Conservation (phyloP, 352 stramenopile species). For the Phytophthora citricola region DNA sequence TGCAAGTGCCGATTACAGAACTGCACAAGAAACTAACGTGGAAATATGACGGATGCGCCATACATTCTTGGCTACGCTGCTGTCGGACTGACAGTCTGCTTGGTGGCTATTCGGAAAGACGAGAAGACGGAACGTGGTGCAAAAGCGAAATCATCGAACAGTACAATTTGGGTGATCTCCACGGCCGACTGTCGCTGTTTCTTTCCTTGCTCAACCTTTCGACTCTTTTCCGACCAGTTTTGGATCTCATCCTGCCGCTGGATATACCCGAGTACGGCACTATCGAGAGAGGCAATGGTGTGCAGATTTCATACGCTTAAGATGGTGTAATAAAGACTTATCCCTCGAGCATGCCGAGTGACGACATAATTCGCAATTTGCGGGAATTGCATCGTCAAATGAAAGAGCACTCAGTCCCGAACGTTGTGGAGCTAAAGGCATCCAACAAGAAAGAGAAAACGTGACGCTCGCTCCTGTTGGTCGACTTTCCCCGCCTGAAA, state of each 20-base stretch:
- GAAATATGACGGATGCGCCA: conserved; percentile 34
- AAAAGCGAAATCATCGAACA: conserved; percentile 29
- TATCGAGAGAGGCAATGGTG: conserved; percentile 14
- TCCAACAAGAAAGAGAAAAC: conserved; percentile 14
- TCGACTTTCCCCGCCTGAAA: conserved; percentile 8
- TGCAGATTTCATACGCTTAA: conserved; percentile 19
- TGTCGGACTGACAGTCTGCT: conserved; percentile 27
- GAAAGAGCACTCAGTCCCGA: conserved; percentile 10
- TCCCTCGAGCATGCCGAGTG: conserved; percentile 14
- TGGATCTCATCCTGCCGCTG: conserved; percentile 11
- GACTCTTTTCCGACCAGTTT: conserved; percentile 27
- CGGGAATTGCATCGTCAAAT: conserved; percentile 16
- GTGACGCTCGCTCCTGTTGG: conserved; percentile 15
- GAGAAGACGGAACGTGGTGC: conserved; percentile 9
- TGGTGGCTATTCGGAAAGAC: conserved; percentile 26
- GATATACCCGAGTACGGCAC: conserved; percentile 8
- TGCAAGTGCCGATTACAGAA: conserved; percentile 28
- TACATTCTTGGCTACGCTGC: conserved; percentile 42
- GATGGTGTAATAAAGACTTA: conserved; percentile 24
- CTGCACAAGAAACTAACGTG: conserved; percentile 34
- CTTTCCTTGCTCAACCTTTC: conserved; percentile 38
- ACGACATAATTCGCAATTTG: conserved; percentile 16
- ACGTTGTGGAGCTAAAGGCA: conserved; percentile 19
- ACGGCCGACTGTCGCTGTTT: conserved; percentile 28
- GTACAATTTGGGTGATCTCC: conserved; percentile 29